Evolutionary conservation across 352 stramenopile genomes (phyloP).

Genomic region (Phytopythium cucurbitacearum): DNA sequence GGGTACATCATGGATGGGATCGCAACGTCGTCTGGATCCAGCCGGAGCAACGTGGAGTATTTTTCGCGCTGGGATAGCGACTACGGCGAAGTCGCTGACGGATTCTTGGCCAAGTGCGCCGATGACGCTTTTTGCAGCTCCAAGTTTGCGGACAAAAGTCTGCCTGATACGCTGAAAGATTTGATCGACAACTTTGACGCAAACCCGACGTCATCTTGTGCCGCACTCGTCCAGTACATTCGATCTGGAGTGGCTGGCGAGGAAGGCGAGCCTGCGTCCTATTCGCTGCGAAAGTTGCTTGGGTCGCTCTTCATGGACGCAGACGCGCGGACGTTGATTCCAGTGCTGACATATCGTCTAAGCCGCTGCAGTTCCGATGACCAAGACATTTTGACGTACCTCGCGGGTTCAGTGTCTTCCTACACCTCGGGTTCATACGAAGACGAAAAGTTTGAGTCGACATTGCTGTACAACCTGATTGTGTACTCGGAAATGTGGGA

Average conservation of each 20-base stretch:
- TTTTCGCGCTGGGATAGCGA: slow-evolving; percentile 31
- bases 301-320: slow-evolving; percentile 19
- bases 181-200: slow-evolving; percentile 19
- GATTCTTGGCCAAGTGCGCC: slow-evolving; percentile 19
- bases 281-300: slow-evolving; percentile 17
- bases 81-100: slow-evolving; percentile 27
- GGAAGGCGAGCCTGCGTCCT: slow-evolving; percentile 13
- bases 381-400: slow-evolving; percentile 17
- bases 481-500: slow-evolving; percentile 54
- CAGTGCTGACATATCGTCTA: slow-evolving; percentile 27
- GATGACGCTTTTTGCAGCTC: slow-evolving; percentile 11
- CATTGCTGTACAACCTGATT: slow-evolving; percentile 42
- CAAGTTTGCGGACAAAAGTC: slow-evolving; percentile 10
- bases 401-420: slow-evolving; percentile 8
- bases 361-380: slow-evolving; percentile 28
- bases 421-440: slow-evolving; percentile 2
- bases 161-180: slow-evolving; percentile 12
- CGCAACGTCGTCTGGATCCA: slow-evolving; percentile 25
- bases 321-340: slow-evolving; percentile 23
- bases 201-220: slow-evolving; percentile 22
- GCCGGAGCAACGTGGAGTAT: slow-evolving; percentile 20
- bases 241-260: background rate
- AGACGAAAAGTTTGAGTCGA: slow-evolving; percentile 21
- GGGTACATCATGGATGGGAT: slow-evolving; percentile 16
- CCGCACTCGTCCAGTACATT: slow-evolving; percentile 6